Evolutionary conservation across 805 yeast genomes (phyloP).

Genomic region (Wickerhamomyces strasburgensis): DNA sequence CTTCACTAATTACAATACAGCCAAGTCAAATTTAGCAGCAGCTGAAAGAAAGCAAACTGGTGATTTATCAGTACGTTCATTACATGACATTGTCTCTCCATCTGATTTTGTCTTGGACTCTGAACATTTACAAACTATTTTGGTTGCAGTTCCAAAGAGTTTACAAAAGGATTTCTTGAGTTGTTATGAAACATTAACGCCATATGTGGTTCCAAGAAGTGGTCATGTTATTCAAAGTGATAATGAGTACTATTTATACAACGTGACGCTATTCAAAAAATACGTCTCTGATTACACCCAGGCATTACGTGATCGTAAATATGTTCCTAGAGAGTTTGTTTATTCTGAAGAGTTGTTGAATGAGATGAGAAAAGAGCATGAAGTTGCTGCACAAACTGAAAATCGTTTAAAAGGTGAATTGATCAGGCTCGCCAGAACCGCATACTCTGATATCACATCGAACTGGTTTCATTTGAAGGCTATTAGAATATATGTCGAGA

Average conservation of each 20-base stretch:
- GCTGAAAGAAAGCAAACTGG: constrained; percentile 94
- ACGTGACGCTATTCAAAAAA: constrained; percentile 83
- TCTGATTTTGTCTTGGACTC: constrained; percentile 80
- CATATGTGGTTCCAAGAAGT: constrained; percentile 88
- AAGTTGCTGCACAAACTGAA: constrained; percentile 70
- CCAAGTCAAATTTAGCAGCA: constrained; percentile 77
- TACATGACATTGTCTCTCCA: constrained; percentile 82
- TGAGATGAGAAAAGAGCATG: constrained; percentile 72
- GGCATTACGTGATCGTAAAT: constrained; percentile 77
- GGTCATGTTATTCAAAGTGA: constrained; percentile 70
- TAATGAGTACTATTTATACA: constrained; percentile 65
- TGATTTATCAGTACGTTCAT: constrained; percentile 82
- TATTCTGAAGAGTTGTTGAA: constrained; percentile 75
- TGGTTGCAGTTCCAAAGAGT: constrained; percentile 81
- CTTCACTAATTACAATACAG: constrained; percentile 70
- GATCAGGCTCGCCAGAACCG: constrained; percentile 77
- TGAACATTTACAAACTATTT: constrained; percentile 80
- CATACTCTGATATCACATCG: constrained; percentile 81
- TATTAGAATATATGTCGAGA: constrained; percentile 84
- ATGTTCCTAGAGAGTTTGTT: constrained; percentile 88
- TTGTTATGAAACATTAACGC: constrained; percentile 69
- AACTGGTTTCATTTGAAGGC: constrained; percentile 90
- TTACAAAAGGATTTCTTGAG: constrained; percentile 55
- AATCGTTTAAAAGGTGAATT: constrained; percentile 69
- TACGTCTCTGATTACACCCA: constrained; percentile 62